Evolutionary conservation across 23 red algal species (phyloP).

Genomic region (Gracilaria domingensis): DNA sequence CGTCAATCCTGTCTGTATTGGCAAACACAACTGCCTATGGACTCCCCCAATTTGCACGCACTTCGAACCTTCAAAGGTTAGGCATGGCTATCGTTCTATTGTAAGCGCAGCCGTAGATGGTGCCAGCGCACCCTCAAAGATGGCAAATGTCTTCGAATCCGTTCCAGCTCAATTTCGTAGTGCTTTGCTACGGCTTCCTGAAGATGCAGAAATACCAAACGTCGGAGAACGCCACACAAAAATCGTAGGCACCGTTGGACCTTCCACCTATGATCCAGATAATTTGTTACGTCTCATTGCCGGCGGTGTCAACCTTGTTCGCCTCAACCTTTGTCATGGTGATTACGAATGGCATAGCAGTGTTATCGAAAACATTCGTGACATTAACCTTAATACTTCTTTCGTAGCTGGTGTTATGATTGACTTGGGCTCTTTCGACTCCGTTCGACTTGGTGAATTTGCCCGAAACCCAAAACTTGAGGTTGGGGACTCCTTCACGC

Average conservation of each 20-base stretch:
- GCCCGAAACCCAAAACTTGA: conserved; percentile 63
- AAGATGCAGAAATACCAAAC: conserved; percentile 65
- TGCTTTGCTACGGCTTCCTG: conserved; percentile 71
- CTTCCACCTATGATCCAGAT: conserved; percentile 69
- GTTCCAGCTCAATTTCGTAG: conserved; percentile 60
- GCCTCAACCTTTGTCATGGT: conserved; percentile 94
- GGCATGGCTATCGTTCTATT: background rate
- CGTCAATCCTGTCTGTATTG: background rate
- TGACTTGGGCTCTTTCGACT: conserved; percentile 93
- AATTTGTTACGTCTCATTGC: conserved; percentile 89
- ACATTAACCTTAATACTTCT: conserved; percentile 88
- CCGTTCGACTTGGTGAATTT: conserved; percentile 93
- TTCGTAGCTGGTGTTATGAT: conserved; percentile 93
- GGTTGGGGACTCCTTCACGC: conserved; percentile 80
- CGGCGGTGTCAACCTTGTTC: conserved; percentile 78
- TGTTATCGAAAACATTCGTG: conserved; percentile 82
- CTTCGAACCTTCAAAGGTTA: background rate
- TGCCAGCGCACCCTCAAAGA: conserved; percentile 27
- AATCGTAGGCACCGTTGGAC: conserved; percentile 97
- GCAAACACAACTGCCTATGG: background rate
- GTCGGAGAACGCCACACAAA: conserved; percentile 82
- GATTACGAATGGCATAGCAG: conserved; percentile 89
- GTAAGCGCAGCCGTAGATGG: conserved; percentile 8
- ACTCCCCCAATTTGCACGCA: conserved; percentile 1
- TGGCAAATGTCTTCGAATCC: conserved; percentile 68